Evolutionary conservation across 164 flowering plant species (phyloP), one percentile per base, ranked within the genome.

Genomic region (Macadamia integrifolia): DNA sequence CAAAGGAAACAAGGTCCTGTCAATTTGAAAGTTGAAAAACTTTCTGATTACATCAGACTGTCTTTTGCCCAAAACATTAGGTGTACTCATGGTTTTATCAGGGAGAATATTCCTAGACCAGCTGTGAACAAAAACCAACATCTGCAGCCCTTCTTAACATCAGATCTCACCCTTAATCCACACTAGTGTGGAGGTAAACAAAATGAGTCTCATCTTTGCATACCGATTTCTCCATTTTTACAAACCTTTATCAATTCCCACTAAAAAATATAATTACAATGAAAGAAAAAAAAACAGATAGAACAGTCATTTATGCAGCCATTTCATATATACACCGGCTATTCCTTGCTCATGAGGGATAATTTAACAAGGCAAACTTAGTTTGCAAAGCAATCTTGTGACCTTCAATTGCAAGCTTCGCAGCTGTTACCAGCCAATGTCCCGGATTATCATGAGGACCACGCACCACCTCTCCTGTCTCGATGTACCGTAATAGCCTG

Each of bases 351-450:
- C 23, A 67, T 6, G 50, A 61, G 18, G 72, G 18, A 72, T 83
- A 86, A 67, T 91, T 87, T 40, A 91, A 77, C 72, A 91, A 76
- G 13, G 91, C 87, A 74, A 88, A 91, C 75, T 91, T 84, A 23
- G 87, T 91, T 66, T 82, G 87, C 81, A 91, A 73, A 42, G 88
- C 89, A 69, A 88, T 86, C 79, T 87, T 88, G 40, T 88, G 84
- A 29, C 86, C 84, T 9, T 91, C 92, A 0, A 65, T 73, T 44
- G 81, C 85, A 58, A 91, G 79, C 79, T 81, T 86, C 23, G 92
- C 97, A 61, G 86, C 97, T 1, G 79, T 85, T 12, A 87, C 94
- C 67, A 88, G 72, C 94, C 97, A 91, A 74, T 91, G 97, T 7
- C 97, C 97, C 0, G 97, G 97, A 18, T 74, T 61, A 72, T 88